Evolutionary conservation across 495 filamentous ascomycete genomes (phyloP), one percentile per base, ranked within the genome.

Genomic region (Neurospora sp.): DNA sequence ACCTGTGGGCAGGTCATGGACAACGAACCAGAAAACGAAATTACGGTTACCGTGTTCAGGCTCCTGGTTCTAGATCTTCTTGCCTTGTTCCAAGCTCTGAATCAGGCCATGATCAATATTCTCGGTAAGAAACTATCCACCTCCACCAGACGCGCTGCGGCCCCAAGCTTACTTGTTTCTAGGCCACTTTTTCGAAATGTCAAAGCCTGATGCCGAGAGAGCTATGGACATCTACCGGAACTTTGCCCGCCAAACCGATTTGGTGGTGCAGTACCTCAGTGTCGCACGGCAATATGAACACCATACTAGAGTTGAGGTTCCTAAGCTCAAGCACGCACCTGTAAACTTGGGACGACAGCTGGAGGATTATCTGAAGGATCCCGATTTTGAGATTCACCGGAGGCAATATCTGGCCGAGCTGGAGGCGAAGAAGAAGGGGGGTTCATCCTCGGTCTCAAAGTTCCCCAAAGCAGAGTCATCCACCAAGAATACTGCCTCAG

Each of bases 141-240:
- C 0, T 40, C 37, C 10, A 17, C 59, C n/a, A 13, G 39, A 17
- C 31, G 39, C 54, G 36, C 21, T 5, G n/a, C 13, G 36, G 10
- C 15, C 37, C 66, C 62, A 77, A 70, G 71, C 78, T 81, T 39
- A 81, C 62, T 11, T 34, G 24, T 9, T 62, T 31, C 34, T 72
- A 97, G 94, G 97, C 75, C 94, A 96, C 79, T 99, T 97, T 80
- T 98, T 99, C 76, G 96, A 99, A 83, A 95, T 99, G 93, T 97
- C 96, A 71, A 91, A 91, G 72, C 88, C 91, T 42, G 96, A 99
- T 82, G 96, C 96, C 70, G 92, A 97, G 80, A 89, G 94, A 59
- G 96, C 96, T 43, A 87, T 99, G 78, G 87, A 89, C 70, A 97
- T 99, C 24, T 99, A 99, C 81, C 94, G 94, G 78, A 92, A 88